Base-by-base conservation (phyloP, 768 basidiomycete genomes). In the Termitomyces sp. region DNA sequence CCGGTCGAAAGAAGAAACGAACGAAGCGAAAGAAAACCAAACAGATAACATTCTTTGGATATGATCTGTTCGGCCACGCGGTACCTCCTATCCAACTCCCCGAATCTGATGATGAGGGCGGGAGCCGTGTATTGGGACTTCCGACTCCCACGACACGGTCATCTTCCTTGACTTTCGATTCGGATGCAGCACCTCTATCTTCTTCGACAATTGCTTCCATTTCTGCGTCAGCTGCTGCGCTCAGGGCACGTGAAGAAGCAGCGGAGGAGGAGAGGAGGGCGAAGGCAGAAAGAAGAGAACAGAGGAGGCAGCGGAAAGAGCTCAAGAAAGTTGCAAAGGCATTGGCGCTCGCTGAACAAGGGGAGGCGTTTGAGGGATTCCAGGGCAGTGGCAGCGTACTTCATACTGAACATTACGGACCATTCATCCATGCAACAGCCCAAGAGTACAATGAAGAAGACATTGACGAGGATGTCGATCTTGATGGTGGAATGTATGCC, bases 171-270 rank as follows among this genome's bases (percentile, higher is more conserved):
- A 85, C 84, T 5, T 76, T 88, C 40, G 88, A 89, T 67, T 83
- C 84, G 0, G 88, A 89, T 57, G 87, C 88, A 3, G 80, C 86
- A 5, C 82, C 82, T 1, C 71, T 90, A 13, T 85, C 86, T 48
- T 67, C 80, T 7, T 74, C 79, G 10, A 71, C 76, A 16, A 87
- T 90, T 52, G 78, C 75, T 48, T 73, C 73, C 27, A 61, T 85
- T 35, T 77, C 83, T 6, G 72, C 75, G 0, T 73, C 76, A 0
- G 73, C 68, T 56, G 74, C 70, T 68, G 70, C 33, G 56, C 70
- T 55, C 65, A 64, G 70, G 38, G 64, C 71, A 23, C 59, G 69
- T 11, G 75, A 67, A 5, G 76, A 71, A 52, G 73, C 71, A 25
- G 77, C 78, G 56, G 71, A 71, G 12, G 68, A 68, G 41, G 62